Conservation (phyloP, 1,284 basidiomycete species). For the Austroboletus novae-zelandiae region DNA sequence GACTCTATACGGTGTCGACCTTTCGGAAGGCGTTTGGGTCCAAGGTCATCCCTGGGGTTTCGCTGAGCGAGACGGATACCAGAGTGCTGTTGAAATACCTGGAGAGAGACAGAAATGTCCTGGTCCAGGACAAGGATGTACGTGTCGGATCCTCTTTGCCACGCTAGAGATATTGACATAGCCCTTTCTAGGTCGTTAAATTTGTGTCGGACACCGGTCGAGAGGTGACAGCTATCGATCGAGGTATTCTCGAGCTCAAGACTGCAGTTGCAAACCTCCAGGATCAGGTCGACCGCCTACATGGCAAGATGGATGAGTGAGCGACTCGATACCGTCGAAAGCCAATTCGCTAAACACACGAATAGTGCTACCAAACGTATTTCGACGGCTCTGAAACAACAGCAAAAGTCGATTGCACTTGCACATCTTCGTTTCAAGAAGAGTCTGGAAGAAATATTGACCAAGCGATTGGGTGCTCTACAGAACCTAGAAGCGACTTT, state of each 20-base stretch:
- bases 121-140: slow-evolving; percentile 68
- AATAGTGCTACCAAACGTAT: slow-evolving; percentile 67
- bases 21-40: slow-evolving; percentile 62
- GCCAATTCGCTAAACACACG: neutral
- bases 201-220: slow-evolving; percentile 50
- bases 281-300: slow-evolving; percentile 63
- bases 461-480: slow-evolving; percentile 71
- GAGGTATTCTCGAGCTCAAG: slow-evolving; percentile 73
- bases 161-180: neutral
- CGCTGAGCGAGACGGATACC: slow-evolving; percentile 59
- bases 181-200: slow-evolving; percentile 63
- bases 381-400: slow-evolving; percentile 59
- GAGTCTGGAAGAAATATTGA: slow-evolving; percentile 73
- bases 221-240: slow-evolving; percentile 69
- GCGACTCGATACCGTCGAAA: slow-evolving; percentile 8
- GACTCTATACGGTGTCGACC: slow-evolving; percentile 58
- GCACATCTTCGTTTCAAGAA: slow-evolving; percentile 79
- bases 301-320: slow-evolving; percentile 67
- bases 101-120: slow-evolving; percentile 65
- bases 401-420: slow-evolving; percentile 72
- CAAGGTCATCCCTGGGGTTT: slow-evolving; percentile 42
- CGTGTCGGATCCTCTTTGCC: slow-evolving; percentile 18
- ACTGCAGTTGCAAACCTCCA: slow-evolving; percentile 64
- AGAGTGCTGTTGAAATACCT: slow-evolving; percentile 76
- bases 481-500: slow-evolving; percentile 77